Conservation (phyloP, 805 yeast species). For the Blastobotrys muscicola region DNA sequence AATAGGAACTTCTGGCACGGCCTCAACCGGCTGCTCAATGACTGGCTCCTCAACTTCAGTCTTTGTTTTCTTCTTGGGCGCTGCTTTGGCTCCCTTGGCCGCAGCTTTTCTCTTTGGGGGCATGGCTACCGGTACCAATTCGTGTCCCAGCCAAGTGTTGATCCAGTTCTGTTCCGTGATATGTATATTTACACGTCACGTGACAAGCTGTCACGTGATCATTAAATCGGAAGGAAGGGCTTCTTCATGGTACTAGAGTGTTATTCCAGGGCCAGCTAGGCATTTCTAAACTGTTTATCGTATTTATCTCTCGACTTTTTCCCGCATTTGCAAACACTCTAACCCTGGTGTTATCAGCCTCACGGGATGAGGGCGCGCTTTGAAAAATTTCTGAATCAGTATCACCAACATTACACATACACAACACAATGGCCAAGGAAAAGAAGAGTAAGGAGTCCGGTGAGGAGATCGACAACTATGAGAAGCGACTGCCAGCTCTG, state of each 20-base stretch:
- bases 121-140: not conserved
- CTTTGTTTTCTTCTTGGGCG: not conserved
- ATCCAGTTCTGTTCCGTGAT: not conserved
- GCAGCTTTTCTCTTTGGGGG: conserved; percentile 6
- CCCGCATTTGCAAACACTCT: too few species aligned
- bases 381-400: too few species aligned
- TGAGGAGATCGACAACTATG: conserved; percentile 68
- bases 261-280: too few species aligned
- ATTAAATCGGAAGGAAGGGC: too few species aligned
- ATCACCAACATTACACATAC: not conserved
- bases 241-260: too few species aligned
- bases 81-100: not conserved
- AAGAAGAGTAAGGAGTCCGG: conserved; percentile 11
- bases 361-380: too few species aligned
- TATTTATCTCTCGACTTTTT: too few species aligned
- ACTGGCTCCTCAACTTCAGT: not conserved
- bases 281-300: too few species aligned
- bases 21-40: not conserved
- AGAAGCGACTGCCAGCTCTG: conserved; percentile 79
- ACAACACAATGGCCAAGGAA: conserved; percentile 17
- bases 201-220: too few species aligned
- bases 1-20: not conserved
- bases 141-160: not conserved
- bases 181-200: not conserved
- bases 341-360: not conserved